Percentiles rank a stretch among this genome's conserved stretches.
Evolutionary conservation across 2,329 filamentous ascomycete species (phyloP).

Genomic region (Venturia carpophila): DNA sequence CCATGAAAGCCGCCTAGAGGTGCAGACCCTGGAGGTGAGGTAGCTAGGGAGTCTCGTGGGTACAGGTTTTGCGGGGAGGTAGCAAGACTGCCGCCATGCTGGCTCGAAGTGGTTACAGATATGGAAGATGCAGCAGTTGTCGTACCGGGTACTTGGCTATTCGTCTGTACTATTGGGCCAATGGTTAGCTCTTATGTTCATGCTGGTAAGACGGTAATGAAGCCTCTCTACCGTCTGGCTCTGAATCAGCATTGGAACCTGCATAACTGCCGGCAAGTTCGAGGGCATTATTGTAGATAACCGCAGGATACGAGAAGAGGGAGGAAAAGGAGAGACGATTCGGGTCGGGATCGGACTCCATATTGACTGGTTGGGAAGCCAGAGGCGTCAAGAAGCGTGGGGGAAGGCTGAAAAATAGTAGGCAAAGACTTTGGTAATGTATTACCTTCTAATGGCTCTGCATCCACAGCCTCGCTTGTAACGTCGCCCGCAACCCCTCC

Average conservation of each 20-base stretch:
- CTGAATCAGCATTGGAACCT: slow-evolving; percentile 39
- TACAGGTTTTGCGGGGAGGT: slow-evolving; percentile 28
- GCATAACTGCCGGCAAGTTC: slow-evolving; percentile 34
- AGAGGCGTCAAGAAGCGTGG: slow-evolving; percentile 23
- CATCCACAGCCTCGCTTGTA: slow-evolving; percentile 55
- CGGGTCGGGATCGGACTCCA: slow-evolving; percentile 32
- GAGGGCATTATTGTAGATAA: slow-evolving; percentile 46
- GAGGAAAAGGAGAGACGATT: slow-evolving; percentile 69
- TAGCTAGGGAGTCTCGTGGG: neutral
- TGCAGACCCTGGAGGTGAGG: slow-evolving; percentile 4
- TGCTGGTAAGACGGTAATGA: neutral
- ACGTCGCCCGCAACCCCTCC: neutral
- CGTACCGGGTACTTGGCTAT: slow-evolving; percentile 25
- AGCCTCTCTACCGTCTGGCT: slow-evolving; percentile 34
- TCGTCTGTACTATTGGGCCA: slow-evolving; percentile 24
- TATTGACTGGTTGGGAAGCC: slow-evolving; percentile 36
- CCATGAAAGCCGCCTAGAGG: neutral
- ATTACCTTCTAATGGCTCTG: slow-evolving; percentile 37
- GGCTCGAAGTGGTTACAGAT: slow-evolving; percentile 38
- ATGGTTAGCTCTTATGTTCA: slow-evolving; percentile 19
- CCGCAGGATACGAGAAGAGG: slow-evolving; percentile 60
- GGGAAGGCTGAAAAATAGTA: slow-evolving; percentile 20
- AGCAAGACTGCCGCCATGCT: slow-evolving; percentile 30
- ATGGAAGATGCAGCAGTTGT: slow-evolving; percentile 40
- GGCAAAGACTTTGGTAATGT: slow-evolving; percentile 19